These are phyloP conservation scores for Epichloe brachyelytri DNA, from an alignment of 2,329 filamentous ascomycete species.

Conservation along the genomic window DNA sequence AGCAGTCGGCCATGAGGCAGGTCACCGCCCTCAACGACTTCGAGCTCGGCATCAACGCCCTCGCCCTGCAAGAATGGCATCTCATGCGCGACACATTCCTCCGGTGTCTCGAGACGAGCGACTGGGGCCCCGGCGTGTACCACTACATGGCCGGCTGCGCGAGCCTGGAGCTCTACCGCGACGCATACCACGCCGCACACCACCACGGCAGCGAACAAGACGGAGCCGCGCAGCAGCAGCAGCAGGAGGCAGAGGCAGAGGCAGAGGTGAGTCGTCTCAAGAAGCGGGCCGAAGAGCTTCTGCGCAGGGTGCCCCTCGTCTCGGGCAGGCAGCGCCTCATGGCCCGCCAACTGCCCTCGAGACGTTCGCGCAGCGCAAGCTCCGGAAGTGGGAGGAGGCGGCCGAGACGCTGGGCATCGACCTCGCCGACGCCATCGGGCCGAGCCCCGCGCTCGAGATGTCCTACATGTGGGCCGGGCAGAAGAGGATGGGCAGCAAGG, in stretches of 20 bases:
- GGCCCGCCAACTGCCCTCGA: conserved; percentile 47
- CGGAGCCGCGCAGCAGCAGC: background rate
- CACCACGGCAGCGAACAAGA: conserved; percentile 17
- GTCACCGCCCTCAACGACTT: conserved; percentile 77
- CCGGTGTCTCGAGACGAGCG: conserved; percentile 64
- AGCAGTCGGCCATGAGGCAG: conserved; percentile 68
- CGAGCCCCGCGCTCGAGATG: conserved; percentile 80
- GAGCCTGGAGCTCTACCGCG: conserved; percentile 71
- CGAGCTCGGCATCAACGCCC: conserved; percentile 63
- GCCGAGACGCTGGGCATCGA: conserved; percentile 53
- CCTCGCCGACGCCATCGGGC: conserved; percentile 67
- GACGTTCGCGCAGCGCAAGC: conserved; percentile 67
- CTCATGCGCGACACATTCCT: conserved; percentile 64
- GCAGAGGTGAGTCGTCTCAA: conserved; percentile 43
- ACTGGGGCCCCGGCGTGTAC: conserved; percentile 84
- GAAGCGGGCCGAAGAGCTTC: conserved; percentile 51
- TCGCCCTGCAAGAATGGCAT: conserved; percentile 68
- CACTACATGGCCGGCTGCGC: conserved; percentile 74
- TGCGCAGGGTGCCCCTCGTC: conserved; percentile 47
- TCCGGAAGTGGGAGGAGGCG: conserved; percentile 77
- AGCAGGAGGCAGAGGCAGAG: conserved; percentile 9
- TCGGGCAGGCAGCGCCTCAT: too few species aligned
- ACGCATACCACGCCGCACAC: conserved; percentile 32
- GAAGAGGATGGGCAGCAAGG: conserved; percentile 58
- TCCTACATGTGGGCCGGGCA: conserved; percentile 86